A percentile compares a stretch with the other conserved stretches of the same genome.
These are phyloP conservation scores for Mortierella polycephala DNA, from an alignment of 371 early-diverging fungal species.

Conservation along the genomic window DNA sequence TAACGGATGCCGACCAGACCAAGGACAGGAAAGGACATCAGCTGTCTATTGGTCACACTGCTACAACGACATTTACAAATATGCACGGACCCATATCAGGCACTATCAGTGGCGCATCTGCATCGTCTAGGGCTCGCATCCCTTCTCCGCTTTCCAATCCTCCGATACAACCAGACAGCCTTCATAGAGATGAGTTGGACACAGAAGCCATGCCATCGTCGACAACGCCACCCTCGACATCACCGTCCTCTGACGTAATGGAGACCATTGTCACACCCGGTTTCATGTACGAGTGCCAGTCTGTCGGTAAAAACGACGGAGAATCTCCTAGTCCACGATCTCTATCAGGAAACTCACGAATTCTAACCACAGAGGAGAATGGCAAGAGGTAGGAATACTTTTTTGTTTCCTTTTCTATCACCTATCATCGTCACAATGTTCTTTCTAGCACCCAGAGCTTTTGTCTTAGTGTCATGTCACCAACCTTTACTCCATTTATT, in stretches of 20 bases:
- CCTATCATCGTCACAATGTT: too few relatives aligned
- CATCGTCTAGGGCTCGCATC: neutral
- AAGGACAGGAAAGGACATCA: neutral
- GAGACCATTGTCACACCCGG: slow-evolving; percentile 41
- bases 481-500: neutral
- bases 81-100: slow-evolving; percentile 46
- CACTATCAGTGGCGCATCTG: slow-evolving; percentile 8
- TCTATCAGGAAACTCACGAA: neutral
- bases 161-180: slow-evolving; percentile 4
- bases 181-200: neutral
- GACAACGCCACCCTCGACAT: neutral
- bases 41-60: neutral
- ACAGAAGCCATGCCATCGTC: neutral
- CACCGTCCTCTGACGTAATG: slow-evolving; percentile 2
- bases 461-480: neutral
- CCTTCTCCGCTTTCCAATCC: slow-evolving; percentile 14
- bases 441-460: neutral
- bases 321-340: neutral
- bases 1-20: neutral
- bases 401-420: neutral
- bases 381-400: slow-evolving; percentile 37
- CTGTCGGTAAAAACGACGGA: neutral
- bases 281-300: slow-evolving; percentile 5
- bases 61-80: neutral
- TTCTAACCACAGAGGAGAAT: slow-evolving; percentile 40